These are phyloP conservation scores for Emmonsiellopsis sp. DNA, from an alignment of 2,329 filamentous ascomycete species.

Conservation along the genomic window DNA sequence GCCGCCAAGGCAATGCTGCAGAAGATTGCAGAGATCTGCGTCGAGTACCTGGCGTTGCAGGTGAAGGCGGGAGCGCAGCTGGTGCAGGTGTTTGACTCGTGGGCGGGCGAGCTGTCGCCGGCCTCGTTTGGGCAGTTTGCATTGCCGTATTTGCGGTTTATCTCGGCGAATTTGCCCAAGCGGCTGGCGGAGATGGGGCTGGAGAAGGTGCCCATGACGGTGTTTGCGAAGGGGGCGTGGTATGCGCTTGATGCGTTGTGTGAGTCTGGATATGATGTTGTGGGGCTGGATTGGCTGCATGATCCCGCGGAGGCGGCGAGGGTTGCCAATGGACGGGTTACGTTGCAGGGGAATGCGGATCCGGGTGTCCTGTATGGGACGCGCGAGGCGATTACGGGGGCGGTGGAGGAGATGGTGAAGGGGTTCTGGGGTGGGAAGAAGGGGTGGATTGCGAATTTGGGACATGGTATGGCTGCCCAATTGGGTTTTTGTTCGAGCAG, in stretches of 20 bases:
- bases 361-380: conserved; percentile 87
- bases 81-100: conserved; percentile 95
- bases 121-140: conserved; percentile 74
- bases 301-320: conserved; percentile 76
- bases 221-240: conserved; percentile 97
- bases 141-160: conserved; percentile 76
- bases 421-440: conserved; percentile 77
- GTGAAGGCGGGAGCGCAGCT: conserved; percentile 91
- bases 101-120: conserved; percentile 89
- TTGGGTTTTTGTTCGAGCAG: conserved; percentile 1
- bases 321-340: conserved; percentile 66
- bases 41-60: conserved; percentile 87
- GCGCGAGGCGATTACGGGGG: conserved; percentile 66
- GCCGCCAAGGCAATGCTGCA: conserved; percentile 72
- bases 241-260: conserved; percentile 84
- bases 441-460: conserved; percentile 95
- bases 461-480: conserved; percentile 61
- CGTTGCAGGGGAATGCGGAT: conserved; percentile 91
- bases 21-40: conserved; percentile 89
- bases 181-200: conserved; percentile 64
- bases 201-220: conserved; percentile 85
- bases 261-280: conserved; percentile 81
- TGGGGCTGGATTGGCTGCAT: conserved; percentile 91
- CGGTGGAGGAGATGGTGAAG: conserved; percentile 75
- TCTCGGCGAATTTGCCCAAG: conserved; percentile 68